Evolutionary conservation across 23 red algal species (phyloP).

Genomic region (Chondrus crispus): DNA sequence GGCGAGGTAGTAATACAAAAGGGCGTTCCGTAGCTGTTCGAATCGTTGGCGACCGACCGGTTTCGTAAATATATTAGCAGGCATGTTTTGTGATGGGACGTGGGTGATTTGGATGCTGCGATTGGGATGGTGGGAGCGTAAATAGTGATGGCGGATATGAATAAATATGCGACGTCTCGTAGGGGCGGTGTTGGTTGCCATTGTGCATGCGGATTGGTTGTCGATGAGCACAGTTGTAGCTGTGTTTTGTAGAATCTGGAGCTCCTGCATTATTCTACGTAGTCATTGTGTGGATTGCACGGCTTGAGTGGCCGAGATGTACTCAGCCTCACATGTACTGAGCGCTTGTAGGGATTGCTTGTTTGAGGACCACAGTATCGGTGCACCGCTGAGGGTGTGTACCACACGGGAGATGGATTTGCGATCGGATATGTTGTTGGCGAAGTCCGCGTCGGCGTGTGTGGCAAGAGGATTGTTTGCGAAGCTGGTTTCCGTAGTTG

Average conservation of each 20-base stretch:
- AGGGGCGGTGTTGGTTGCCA: not conserved
- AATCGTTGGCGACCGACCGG: not conserved
- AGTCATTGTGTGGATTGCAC: not conserved
- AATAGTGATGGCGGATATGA: not conserved
- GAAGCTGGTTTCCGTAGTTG: no score
- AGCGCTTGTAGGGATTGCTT: no score
- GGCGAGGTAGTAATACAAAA: no score
- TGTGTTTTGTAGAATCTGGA: not conserved
- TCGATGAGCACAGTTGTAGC: not conserved
- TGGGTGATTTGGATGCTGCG: not conserved
- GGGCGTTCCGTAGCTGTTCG: not conserved
- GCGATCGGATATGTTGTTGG: no score
- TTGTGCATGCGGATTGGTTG: not conserved
- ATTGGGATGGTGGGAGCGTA: not conserved
- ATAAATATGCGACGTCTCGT: conserved; percentile 18
- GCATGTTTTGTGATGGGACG: not conserved
- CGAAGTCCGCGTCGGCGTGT: no score
- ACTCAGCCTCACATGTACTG: not conserved
- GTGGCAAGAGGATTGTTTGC: no score
- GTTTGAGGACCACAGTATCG: no score
- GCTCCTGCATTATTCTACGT: not conserved
- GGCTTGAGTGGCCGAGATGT: not conserved
- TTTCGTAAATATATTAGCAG: not conserved
- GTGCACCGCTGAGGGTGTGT: no score
- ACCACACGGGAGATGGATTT: no score